phyloP scores from a whole-genome alignment of 2,329 filamentous ascomycete genomes.

The Rugonectria rugulosa region DNA sequence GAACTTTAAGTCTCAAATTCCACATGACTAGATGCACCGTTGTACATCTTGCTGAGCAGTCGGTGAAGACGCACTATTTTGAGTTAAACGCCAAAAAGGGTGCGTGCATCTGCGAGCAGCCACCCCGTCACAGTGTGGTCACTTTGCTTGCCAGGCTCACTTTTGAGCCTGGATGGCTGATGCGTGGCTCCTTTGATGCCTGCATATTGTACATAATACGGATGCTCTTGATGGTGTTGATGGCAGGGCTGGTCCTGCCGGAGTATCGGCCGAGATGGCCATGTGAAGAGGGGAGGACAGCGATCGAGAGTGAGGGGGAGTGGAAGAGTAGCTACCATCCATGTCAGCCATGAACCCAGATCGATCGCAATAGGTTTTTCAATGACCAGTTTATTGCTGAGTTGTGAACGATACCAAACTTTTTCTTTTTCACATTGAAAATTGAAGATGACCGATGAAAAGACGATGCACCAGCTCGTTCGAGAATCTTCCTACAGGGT shows the following conservation, averaged over 20 bases:
- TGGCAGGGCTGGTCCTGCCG: no score
- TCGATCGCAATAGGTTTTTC: no score
- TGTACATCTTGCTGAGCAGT: background rate
- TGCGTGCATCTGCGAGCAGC: constrained; percentile 3
- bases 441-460: background rate
- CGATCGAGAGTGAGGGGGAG: no score
- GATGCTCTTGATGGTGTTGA: no score
- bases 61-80: background rate
- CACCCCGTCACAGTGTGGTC: constrained; percentile 3
- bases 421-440: no score
- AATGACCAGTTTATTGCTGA: no score
- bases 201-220: no score
- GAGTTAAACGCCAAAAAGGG: background rate
- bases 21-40: background rate
- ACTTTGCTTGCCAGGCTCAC: background rate
- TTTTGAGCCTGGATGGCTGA: background rate
- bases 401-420: no score
- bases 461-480: background rate
- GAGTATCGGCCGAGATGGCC: no score
- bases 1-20: constrained; percentile 11
- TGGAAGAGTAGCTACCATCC: no score
- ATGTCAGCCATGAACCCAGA: no score
- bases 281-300: no score
- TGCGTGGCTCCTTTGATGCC: background rate
- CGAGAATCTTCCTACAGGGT: constrained; percentile 29